phyloP scores from a whole-genome alignment of 192 early-diverging fungal genomes.

The Gonapodya prolifera region DNA sequence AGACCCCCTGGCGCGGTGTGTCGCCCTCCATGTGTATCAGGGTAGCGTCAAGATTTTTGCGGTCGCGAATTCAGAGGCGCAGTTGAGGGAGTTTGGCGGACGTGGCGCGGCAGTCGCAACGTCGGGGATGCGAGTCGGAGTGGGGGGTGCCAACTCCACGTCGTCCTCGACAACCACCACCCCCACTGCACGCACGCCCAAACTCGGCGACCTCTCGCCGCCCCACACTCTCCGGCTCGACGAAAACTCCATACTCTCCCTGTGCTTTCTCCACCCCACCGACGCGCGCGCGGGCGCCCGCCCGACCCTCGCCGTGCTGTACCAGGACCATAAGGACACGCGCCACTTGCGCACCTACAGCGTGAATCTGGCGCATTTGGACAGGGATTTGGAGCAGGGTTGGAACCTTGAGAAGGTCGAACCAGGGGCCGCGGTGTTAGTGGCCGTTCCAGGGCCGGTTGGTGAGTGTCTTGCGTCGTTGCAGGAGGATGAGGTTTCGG shows the following conservation, averaged over 20 bases:
- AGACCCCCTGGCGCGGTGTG: slow-evolving; percentile 35
- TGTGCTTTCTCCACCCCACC: slow-evolving; percentile 31
- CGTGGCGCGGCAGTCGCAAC: too few species aligned
- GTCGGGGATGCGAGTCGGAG: slow-evolving; percentile 13
- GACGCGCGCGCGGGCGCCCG: neutral
- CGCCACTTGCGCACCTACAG: slow-evolving; percentile 44
- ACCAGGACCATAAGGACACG: slow-evolving; percentile 35
- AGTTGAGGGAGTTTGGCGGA: too few species aligned
- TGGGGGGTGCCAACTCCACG: slow-evolving; percentile 3
- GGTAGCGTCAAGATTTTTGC: slow-evolving; percentile 55
- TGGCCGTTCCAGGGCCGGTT: slow-evolving; percentile 43
- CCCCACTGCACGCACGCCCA: slow-evolving; percentile 5
- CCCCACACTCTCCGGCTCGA: slow-evolving; percentile 22
- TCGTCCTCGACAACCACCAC: slow-evolving; percentile 5
- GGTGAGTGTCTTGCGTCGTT: too few species aligned
- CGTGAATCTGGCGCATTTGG: slow-evolving; percentile 26
- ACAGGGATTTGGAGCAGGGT: slow-evolving; percentile 21
- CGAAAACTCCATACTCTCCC: slow-evolving; percentile 38
- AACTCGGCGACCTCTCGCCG: too few species aligned
- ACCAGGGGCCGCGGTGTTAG: slow-evolving; percentile 27
- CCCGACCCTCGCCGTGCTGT: slow-evolving; percentile 40
- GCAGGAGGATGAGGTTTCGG: too few species aligned
- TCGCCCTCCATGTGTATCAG: slow-evolving; percentile 52
- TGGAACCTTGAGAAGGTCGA: slow-evolving; percentile 25
- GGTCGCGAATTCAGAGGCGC: slow-evolving; percentile 28